Evolutionary conservation across 257 asterid species (phyloP), one percentile per base, ranked within the genome.

Genomic region (Henckelia pumila): DNA sequence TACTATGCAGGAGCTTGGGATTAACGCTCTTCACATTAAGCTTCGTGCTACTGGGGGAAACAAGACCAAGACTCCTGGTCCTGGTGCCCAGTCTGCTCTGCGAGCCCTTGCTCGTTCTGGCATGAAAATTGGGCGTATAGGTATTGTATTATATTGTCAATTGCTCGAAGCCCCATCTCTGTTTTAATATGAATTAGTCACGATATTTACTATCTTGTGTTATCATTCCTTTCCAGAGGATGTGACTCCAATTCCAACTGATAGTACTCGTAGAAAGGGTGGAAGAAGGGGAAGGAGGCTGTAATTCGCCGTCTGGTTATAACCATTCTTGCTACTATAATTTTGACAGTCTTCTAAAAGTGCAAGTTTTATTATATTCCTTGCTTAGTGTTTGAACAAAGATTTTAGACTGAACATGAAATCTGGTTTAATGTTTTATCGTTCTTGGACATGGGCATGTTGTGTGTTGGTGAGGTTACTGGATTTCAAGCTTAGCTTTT

Each of bases 41-140:
- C 97, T 91, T 65, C 87, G 97, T 59, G 97, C 97, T 25, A 91
- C 97, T 6, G 97, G 97, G 3, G 97, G 97, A 14, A 91, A 91
- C 58, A 91, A 91, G 73, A 91, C 97, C 0, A 91, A 91, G 91
- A 88, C 97, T 60, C 97, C 97, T 59, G 97, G 97, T 3, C 97
- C 97, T 71, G 97, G 97, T 78, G 97, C 97, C 17, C 97, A 91
- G 61, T 88, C 97, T 37, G 97, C 97, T 4, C 95, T 91, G 25
- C 75, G 97, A 57, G 96, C 97, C 49, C 96, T 91, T 79, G 97
- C 97, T 24, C 97, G 97, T 53, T 85, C 97, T 0, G 95, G 96
- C 79, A 91, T 91, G 91, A 91, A 91, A 77, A 88, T 91, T 85
- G 97, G 97, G 8, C 96, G 97, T 1, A 91, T 91, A 63, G 97